A percentile compares a stretch with the other conserved stretches of the same genome.
These are phyloP conservation scores for Alternaria solani DNA, from an alignment of 2,329 filamentous ascomycete species.

Conservation along the genomic window DNA sequence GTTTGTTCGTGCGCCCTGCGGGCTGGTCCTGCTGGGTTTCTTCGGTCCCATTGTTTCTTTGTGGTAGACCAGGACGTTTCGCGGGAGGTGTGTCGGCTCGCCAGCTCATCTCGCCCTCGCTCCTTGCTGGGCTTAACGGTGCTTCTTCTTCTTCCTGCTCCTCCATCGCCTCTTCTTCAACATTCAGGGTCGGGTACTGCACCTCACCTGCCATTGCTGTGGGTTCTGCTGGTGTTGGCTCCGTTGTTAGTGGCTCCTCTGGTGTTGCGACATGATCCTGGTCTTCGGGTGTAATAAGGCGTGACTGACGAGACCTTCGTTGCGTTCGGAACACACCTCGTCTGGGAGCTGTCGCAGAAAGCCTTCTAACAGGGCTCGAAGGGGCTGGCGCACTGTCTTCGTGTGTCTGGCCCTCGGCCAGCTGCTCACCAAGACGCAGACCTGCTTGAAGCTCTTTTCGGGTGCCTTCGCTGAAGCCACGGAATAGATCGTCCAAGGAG, in stretches of 20 bases:
- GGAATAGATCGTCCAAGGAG: constrained; percentile 49
- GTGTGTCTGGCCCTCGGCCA: constrained; percentile 38
- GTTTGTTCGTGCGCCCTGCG: constrained; percentile 1
- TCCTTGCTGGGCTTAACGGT: constrained; percentile 42
- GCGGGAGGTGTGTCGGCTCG: constrained; percentile 33
- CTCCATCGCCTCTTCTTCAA: constrained; percentile 18
- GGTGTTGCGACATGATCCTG: constrained; percentile 32
- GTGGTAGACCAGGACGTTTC: neutral
- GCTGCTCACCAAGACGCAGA: constrained; percentile 50
- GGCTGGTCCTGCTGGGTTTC: constrained; percentile 4
- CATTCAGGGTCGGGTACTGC: constrained; percentile 37
- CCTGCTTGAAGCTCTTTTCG: constrained; percentile 50
- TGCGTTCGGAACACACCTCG: constrained; percentile 36
- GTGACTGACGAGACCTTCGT: constrained; percentile 35
- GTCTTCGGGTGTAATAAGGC: constrained; percentile 49
- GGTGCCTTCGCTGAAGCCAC: constrained; percentile 51
- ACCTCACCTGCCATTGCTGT: constrained; percentile 24
- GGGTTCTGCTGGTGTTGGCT: constrained; percentile 22
- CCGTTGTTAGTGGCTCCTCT: constrained; percentile 18
- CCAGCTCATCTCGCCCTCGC: constrained; percentile 48
- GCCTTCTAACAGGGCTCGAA: constrained; percentile 29
- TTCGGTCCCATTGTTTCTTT: constrained; percentile 1
- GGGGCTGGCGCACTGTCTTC: constrained; percentile 24
- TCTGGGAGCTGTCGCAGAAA: constrained; percentile 15
- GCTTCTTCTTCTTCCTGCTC: constrained; percentile 18